Evolutionary conservation across 352 stramenopile genomes (phyloP).

Genomic region (Phytophthora pisi): DNA sequence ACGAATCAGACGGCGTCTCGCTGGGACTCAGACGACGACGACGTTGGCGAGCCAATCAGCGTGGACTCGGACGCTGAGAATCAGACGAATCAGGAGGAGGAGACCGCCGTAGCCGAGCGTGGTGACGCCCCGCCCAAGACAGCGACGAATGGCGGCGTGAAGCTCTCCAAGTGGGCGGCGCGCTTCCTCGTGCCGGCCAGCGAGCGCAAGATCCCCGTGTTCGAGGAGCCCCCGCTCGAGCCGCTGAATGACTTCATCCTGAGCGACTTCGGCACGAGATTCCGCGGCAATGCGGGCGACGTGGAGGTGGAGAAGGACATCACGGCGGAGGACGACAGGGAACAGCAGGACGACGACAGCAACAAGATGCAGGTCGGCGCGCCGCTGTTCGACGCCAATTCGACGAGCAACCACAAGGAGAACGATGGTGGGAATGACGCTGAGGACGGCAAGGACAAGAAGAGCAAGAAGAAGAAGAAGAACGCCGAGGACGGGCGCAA

Average conservation of each 20-base stretch:
- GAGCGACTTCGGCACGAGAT: conserved; percentile 79
- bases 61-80: conserved; percentile 30
- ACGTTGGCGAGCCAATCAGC: conserved; percentile 54
- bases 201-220: conserved; percentile 52
- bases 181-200: conserved; percentile 71
- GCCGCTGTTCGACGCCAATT: conserved; percentile 48
- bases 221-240: conserved; percentile 73
- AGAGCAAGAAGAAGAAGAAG: conserved; percentile 30
- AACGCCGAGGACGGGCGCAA: conserved; percentile 41
- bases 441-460: conserved; percentile 20
- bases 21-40: conserved; percentile 66
- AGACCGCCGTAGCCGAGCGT: conserved; percentile 19
- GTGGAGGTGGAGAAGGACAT: conserved; percentile 58
- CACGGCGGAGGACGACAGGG: conserved; percentile 35
- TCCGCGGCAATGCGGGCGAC: conserved; percentile 55
- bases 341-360: conserved; percentile 7
- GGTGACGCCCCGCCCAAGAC: conserved; percentile 23
- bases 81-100: conserved; percentile 21
- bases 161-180: conserved; percentile 74
- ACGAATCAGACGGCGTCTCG: conserved; percentile 45
- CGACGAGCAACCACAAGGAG: conserved; percentile 7
- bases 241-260: conserved; percentile 88
- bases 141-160: conserved; percentile 23
- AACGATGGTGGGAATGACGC: conserved; percentile 15
- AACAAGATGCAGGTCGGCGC: conserved; percentile 51